Evolutionary conservation across 345 rosid species (phyloP).

Genomic region (Passiflora organensis): DNA sequence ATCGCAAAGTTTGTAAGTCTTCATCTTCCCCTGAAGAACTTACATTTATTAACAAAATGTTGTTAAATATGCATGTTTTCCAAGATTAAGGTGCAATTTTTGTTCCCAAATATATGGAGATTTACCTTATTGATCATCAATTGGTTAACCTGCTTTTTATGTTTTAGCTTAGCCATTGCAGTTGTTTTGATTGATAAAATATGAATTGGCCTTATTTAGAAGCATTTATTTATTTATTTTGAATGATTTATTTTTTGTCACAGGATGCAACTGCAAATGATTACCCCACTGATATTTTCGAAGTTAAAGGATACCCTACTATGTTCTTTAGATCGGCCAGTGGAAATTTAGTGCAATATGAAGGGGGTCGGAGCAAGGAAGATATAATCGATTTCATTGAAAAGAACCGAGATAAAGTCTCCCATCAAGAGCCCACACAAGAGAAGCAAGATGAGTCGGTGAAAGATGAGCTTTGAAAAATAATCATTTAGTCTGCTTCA

Average conservation of each 20-base stretch:
- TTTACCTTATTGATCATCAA: not conserved
- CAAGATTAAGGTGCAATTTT: too few species aligned
- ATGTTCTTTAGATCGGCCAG: slow-evolving; percentile 65
- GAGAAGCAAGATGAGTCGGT: slow-evolving; percentile 8
- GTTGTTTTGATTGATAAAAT: too few species aligned
- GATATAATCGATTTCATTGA: slow-evolving; percentile 74
- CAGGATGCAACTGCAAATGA: slow-evolving; percentile 95
- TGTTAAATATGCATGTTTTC: not conserved
- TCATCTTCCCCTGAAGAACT: not conserved
- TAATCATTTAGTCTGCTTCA: not conserved
- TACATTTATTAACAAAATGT: too few species aligned
- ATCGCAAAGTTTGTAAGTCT: slow-evolving; percentile 79
- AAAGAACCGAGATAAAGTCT: slow-evolving; percentile 57
- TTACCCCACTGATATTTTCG: slow-evolving; percentile 50
- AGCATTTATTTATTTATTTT: too few species aligned
- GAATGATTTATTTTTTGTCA: too few species aligned
- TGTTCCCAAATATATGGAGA: not conserved
- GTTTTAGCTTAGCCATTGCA: too few species aligned
- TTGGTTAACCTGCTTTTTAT: too few species aligned
- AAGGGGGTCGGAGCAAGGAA: slow-evolving; percentile 77
- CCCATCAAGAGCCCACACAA: slow-evolving; percentile 24
- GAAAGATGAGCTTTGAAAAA: slow-evolving; percentile 65
- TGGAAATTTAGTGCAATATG: slow-evolving; percentile 57
- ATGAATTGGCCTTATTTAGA: too few species aligned
- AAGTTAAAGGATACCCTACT: slow-evolving; percentile 84